phyloP scores from a whole-genome alignment of 148 eudicot genomes.

The Amaranthus hypochondriacus region DNA sequence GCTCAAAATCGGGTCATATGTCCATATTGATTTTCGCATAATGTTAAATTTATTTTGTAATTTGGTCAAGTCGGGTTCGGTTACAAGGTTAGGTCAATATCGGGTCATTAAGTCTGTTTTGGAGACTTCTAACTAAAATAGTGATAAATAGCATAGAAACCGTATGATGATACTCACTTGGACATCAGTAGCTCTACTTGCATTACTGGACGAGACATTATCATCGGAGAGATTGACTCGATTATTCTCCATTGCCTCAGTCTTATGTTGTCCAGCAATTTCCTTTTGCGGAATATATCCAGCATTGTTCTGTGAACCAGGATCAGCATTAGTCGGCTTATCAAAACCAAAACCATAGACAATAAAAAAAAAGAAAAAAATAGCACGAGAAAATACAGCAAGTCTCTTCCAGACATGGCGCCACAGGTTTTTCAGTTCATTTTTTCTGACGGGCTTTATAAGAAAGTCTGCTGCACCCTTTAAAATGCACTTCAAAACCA shows the following conservation, averaged over 20 bases:
- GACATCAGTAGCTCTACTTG: conserved; percentile 26
- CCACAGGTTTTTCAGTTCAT: conserved; percentile 67
- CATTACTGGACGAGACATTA: conserved; percentile 26
- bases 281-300: conserved; percentile 21
- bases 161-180: conserved; percentile 30
- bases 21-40: too few relatives aligned
- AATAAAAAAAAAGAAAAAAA: background rate
- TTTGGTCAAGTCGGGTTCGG: too few relatives aligned
- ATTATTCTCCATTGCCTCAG: conserved; percentile 23
- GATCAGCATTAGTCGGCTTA: background rate
- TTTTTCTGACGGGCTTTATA: conserved; percentile 58
- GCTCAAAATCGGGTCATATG: too few relatives aligned
- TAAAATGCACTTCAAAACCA: conserved; percentile 51
- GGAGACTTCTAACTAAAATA: background rate
- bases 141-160: background rate
- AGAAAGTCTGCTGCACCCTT: conserved; percentile 69
- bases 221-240: conserved; percentile 23
- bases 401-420: conserved; percentile 63
- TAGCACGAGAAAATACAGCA: conserved; percentile 15
- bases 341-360: background rate
- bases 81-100: too few relatives aligned
- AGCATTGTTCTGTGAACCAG: conserved; percentile 25
- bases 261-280: conserved; percentile 19
- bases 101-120: too few relatives aligned
- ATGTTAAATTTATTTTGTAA: too few relatives aligned